Conservation (phyloP, 1,284 basidiomycete species). For the Sanghuangporus baumii region DNA sequence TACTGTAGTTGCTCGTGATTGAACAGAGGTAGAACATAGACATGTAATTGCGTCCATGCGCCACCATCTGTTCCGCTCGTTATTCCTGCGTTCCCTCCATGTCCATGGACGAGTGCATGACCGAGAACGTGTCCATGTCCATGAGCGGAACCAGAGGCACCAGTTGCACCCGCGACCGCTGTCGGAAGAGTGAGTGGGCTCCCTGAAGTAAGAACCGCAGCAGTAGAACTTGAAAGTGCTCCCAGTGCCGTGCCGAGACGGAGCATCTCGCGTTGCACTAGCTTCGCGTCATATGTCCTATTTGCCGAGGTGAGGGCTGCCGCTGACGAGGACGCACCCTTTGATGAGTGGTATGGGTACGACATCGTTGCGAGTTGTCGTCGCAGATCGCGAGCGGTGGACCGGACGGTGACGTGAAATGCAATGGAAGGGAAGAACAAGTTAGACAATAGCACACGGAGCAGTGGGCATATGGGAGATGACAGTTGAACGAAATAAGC, state of each 20-base stretch:
- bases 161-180: constrained; percentile 23
- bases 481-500: not conserved
- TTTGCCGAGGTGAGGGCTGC: constrained; percentile 11
- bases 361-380: not conserved
- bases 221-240: constrained; percentile 12
- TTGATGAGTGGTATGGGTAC: not conserved
- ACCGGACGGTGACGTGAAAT: not conserved
- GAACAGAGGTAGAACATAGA: constrained; percentile 85
- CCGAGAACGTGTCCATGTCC: not conserved
- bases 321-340: constrained; percentile 13
- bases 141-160: constrained; percentile 8
- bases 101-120: constrained; percentile 23
- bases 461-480: not conserved
- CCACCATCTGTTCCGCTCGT: constrained; percentile 33
- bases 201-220: constrained; percentile 30
- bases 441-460: not conserved
- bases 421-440: not conserved
- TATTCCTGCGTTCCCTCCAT: constrained; percentile 18
- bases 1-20: constrained; percentile 87
- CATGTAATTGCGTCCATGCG: constrained; percentile 80
- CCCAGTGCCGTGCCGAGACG: constrained; percentile 14
- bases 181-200: constrained; percentile 30
- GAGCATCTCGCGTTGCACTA: constrained; percentile 20
- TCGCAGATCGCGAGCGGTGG: not conserved
- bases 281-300: constrained; percentile 20